Conservation (phyloP, 805 yeast genomes). For the Peterozyma toletana region DNA sequence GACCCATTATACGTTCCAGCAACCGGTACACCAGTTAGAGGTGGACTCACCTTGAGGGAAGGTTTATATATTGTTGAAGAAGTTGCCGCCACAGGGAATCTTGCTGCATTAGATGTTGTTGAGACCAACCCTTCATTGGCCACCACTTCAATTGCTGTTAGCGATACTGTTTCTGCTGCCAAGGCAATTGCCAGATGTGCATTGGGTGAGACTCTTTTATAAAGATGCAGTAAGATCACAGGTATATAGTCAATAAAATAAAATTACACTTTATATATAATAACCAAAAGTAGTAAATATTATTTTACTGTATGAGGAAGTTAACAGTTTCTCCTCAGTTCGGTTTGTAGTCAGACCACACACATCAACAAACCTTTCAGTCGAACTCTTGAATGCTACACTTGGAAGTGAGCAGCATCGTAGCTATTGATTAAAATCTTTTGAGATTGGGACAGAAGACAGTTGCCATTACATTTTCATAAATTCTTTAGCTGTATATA, state of each 20-base stretch:
- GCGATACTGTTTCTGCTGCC: conserved; percentile 86
- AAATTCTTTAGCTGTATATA: too few relatives aligned
- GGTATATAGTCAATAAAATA: background rate
- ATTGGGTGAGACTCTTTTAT: conserved; percentile 80
- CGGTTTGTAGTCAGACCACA: too few relatives aligned
- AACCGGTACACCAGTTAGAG: conserved; percentile 96
- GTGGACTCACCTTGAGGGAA: conserved; percentile 91
- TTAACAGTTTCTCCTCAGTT: too few relatives aligned
- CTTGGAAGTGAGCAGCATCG: too few relatives aligned
- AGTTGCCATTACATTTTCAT: too few relatives aligned
- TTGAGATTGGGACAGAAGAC: too few relatives aligned
- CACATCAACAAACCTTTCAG: too few relatives aligned
- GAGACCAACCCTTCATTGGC: conserved; percentile 92
- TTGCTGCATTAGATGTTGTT: conserved; percentile 84
- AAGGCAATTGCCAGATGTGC: conserved; percentile 91
- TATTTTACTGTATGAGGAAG: too few relatives aligned
- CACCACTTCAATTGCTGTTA: conserved; percentile 61
- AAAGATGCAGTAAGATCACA: conserved; percentile 10
- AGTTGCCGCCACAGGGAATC: conserved; percentile 81
- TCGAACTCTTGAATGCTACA: too few relatives aligned
- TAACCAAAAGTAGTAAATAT: background rate
- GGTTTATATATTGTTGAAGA: conserved; percentile 91
- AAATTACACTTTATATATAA: background rate
- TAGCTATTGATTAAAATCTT: too few relatives aligned
- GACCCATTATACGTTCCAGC: conserved; percentile 95